Percentiles rank a stretch among this genome's conserved stretches.
Evolutionary conservation across 306 rosid genomes (phyloP).

Genomic region (Comarum palustre): DNA sequence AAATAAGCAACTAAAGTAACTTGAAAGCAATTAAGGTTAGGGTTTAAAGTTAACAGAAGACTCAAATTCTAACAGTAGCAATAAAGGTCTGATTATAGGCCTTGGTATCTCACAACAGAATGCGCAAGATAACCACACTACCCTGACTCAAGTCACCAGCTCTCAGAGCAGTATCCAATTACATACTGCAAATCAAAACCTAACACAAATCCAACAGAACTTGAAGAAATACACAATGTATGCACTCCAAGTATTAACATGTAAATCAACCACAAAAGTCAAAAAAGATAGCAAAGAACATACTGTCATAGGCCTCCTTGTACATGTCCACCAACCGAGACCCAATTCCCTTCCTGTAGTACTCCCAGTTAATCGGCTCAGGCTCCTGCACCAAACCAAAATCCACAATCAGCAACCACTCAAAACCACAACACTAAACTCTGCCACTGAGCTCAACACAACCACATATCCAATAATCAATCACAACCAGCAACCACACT

Average conservation of each 20-base stretch:
- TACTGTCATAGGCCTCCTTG: conserved; percentile 94
- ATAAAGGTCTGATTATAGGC: not conserved
- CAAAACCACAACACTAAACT: not conserved
- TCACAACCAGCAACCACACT: not conserved
- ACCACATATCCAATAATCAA: not conserved
- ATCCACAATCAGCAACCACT: conserved; percentile 11
- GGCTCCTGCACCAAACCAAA: conserved; percentile 65
- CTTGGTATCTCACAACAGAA: not conserved
- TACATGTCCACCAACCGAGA: conserved; percentile 94
- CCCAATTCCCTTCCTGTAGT: conserved; percentile 92
- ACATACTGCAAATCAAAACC: not conserved
- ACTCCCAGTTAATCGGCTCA: conserved; percentile 95
- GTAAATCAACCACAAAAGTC: not conserved
- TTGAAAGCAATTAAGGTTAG: not conserved
- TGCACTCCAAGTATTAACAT: not conserved
- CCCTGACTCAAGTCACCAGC: not conserved
- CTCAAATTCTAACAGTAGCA: not conserved
- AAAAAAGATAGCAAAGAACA: conserved; percentile 33
- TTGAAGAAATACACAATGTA: not conserved
- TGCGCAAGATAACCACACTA: conserved; percentile 3
- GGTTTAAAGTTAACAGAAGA: not conserved
- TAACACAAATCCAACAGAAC: not conserved
- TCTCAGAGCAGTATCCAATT: conserved; percentile 10
- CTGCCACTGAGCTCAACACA: not conserved
- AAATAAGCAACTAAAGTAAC: not conserved